Conservation (phyloP, 257 asterid genomes). For the Rehmannia glutinosa region DNA sequence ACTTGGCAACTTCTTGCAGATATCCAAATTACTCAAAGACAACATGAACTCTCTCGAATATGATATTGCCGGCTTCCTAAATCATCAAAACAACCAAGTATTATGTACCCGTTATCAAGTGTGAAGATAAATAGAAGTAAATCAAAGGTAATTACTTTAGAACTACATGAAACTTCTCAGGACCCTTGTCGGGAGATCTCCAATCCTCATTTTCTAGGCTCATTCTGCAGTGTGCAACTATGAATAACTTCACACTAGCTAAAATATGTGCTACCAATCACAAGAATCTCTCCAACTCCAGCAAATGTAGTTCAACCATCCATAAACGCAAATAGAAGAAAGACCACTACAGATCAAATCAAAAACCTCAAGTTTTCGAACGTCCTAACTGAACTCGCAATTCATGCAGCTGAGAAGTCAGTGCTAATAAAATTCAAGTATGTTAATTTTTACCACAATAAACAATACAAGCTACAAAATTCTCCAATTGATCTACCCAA, state of each 20-base stretch:
- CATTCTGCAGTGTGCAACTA: slow-evolving; percentile 49
- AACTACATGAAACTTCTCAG: slow-evolving; percentile 25
- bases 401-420: slow-evolving; percentile 26
- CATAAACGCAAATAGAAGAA: neutral
- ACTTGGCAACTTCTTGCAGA: slow-evolving; percentile 73
- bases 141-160: slow-evolving; percentile 39
- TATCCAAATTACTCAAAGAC: slow-evolving; percentile 58
- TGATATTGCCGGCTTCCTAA: slow-evolving; percentile 54
- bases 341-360: slow-evolving; percentile 1
- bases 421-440: too few species aligned
- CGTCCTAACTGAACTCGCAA: slow-evolving; percentile 17
- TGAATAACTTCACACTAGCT: slow-evolving; percentile 17
- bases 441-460: too few species aligned
- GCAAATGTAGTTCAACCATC: slow-evolving; percentile 15
- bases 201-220: slow-evolving; percentile 56
- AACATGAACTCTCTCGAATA: slow-evolving; percentile 68
- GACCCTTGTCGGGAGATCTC: slow-evolving; percentile 26
- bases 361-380: neutral
- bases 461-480: slow-evolving; percentile 22
- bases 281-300: slow-evolving; percentile 18
- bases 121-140: slow-evolving; percentile 9
- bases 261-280: slow-evolving; percentile 27
- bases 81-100: slow-evolving; percentile 24
- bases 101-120: neutral
- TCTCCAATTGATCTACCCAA: slow-evolving; percentile 38